Evolutionary conservation across 441 rosid genomes (phyloP).

Genomic region (Croton setiger): DNA sequence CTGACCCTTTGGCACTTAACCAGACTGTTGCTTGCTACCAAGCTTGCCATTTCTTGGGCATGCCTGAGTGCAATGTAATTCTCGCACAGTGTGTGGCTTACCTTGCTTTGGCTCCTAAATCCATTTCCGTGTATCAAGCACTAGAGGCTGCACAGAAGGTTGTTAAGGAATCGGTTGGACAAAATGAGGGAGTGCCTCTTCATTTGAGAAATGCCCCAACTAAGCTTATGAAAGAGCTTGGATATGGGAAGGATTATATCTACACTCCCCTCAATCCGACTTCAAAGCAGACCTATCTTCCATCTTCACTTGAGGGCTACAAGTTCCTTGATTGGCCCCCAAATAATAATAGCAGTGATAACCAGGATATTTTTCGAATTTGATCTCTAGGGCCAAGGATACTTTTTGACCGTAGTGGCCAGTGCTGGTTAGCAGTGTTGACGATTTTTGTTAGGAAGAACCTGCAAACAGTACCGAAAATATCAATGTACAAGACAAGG

Average conservation of each 20-base stretch:
- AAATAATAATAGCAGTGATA: constrained; percentile 3
- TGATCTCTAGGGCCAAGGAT: not conserved
- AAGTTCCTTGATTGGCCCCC: constrained; percentile 75
- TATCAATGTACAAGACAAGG: not conserved
- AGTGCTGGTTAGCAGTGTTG: constrained; percentile 1
- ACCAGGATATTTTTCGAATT: constrained; percentile 14
- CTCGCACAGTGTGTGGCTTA: constrained; percentile 78
- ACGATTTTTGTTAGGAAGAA: not conserved
- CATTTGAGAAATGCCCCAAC: constrained; percentile 85
- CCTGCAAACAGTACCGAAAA: not conserved
- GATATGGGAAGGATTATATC: constrained; percentile 70
- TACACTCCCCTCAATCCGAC: constrained; percentile 69
- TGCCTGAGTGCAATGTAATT: constrained; percentile 79
- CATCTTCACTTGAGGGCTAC: constrained; percentile 57
- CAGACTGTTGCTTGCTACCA: constrained; percentile 91
- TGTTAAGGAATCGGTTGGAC: constrained; percentile 65
- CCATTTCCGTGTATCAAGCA: constrained; percentile 64
- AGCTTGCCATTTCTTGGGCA: constrained; percentile 84
- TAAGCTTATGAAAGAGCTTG: constrained; percentile 71
- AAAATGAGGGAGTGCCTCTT: constrained; percentile 78
- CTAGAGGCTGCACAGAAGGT: constrained; percentile 60
- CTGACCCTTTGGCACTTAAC: constrained; percentile 70
- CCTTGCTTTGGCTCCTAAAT: constrained; percentile 56
- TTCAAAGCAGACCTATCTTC: constrained; percentile 51
- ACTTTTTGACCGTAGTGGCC: not conserved